phyloP scores from a whole-genome alignment of 768 basidiomycete species.

The Rhizopogon rudus region DNA sequence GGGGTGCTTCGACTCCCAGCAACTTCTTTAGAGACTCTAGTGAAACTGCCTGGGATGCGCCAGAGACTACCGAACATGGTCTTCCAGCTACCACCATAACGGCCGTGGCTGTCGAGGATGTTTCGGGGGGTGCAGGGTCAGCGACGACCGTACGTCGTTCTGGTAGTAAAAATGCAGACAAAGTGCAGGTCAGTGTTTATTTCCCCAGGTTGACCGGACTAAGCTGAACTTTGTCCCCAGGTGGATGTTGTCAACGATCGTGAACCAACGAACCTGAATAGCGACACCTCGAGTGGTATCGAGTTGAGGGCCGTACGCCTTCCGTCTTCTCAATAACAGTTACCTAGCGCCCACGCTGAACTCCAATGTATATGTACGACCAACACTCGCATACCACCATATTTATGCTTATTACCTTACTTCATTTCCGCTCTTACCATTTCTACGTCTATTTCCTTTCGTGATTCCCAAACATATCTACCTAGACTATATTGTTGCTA shows the following conservation, averaged over 20 bases:
- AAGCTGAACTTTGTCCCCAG: constrained; percentile 8
- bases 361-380: background rate
- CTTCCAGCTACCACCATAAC: background rate
- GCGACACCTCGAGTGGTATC: background rate
- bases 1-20: constrained; percentile 5
- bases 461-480: background rate
- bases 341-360: constrained; percentile 6
- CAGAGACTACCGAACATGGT: background rate
- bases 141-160: background rate
- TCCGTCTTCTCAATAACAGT: constrained; percentile 32
- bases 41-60: background rate
- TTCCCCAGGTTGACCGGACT: too few species aligned
- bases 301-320: constrained; percentile 26
- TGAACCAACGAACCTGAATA: background rate
- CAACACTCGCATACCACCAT: background rate
- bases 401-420: background rate
- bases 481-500: constrained; percentile 1
- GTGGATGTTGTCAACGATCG: background rate
- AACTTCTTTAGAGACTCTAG: background rate
- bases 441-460: background rate
- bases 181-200: constrained; percentile 17
- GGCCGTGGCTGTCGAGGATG: background rate
- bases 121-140: background rate
- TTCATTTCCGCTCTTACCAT: too few species aligned
- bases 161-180: background rate